Evolutionary conservation across 257 asterid species (phyloP).

Genomic region (Pogostemon cablin): DNA sequence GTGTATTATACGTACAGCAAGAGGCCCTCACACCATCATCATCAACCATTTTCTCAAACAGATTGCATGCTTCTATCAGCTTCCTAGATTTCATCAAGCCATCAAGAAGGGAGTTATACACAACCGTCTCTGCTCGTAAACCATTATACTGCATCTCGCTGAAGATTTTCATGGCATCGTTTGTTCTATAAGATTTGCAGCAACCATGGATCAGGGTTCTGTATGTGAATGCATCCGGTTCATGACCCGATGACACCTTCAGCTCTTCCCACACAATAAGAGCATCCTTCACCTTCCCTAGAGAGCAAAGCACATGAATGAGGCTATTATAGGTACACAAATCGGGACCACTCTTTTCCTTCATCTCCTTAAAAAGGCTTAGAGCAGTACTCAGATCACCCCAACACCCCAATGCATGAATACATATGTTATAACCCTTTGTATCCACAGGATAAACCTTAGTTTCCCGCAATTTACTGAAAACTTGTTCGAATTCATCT

Average conservation of each 20-base stretch:
- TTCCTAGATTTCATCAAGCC: slow-evolving; percentile 85
- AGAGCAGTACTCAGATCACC: slow-evolving; percentile 69
- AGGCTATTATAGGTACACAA: slow-evolving; percentile 91
- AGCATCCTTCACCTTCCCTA: slow-evolving; percentile 85
- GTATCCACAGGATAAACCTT: slow-evolving; percentile 67
- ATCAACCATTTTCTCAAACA: slow-evolving; percentile 86
- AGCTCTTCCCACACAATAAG: slow-evolving; percentile 85
- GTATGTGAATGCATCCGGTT: slow-evolving; percentile 82
- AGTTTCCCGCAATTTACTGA: slow-evolving; percentile 53
- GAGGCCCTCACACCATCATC: slow-evolving; percentile 80
- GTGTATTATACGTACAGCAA: slow-evolving; percentile 88
- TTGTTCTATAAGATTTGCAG: slow-evolving; percentile 64
- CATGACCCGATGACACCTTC: slow-evolving; percentile 80
- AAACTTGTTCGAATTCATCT: slow-evolving; percentile 65
- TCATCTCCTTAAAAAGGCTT: slow-evolving; percentile 87
- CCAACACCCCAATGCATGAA: slow-evolving; percentile 79
- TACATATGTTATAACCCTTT: slow-evolving; percentile 87
- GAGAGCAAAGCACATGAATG: slow-evolving; percentile 76
- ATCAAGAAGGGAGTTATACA: slow-evolving; percentile 81
- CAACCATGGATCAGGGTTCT: slow-evolving; percentile 85
- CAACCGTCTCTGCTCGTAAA: slow-evolving; percentile 59
- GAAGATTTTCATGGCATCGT: slow-evolving; percentile 69
- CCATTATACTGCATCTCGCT: slow-evolving; percentile 77
- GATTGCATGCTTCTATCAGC: slow-evolving; percentile 74
- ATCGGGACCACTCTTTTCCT: slow-evolving; percentile 73